Base-by-base conservation (phyloP, 2,329 filamentous ascomycete species). In the Nemania diffusa region DNA sequence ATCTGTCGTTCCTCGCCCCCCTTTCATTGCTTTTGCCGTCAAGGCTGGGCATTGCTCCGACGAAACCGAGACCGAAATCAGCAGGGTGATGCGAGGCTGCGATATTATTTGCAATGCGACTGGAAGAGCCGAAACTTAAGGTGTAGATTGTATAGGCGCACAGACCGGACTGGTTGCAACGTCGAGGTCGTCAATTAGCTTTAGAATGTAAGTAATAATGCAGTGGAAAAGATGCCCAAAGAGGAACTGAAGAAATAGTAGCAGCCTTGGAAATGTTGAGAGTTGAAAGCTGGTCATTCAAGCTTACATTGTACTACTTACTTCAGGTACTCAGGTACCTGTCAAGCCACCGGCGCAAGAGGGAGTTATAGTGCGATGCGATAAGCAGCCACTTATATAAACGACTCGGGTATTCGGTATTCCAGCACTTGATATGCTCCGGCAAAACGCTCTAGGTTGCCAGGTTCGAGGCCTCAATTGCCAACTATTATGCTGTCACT, bases 1-100 rank as follows among this genome's bases (percentile, higher is more conserved):
- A 15, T 13, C 22, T 53, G 59, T 46, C 56, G n/a, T 26, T 17
- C 26, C 22, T 52, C 27, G 51, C 42, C 34, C 26, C 32, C 40
- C 56, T 51, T 17, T 24, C 56, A 27, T 27, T 32, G n/a, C n/a
- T 46, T 62, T 29, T 58, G 15, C 26, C 26, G 32, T 50, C 64
- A 26, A 67, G 55, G 2, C 62, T 57, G 40, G 67, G 69, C 67
- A 66, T 69, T 56, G 58, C 52, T 22, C 44, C 9, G 46, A 57
- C 7, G 26, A 27, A 37, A 26, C 11, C 34, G 24, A 44, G 13
- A 56, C 32, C 29, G 27, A 24, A 37, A 37, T n/a, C 4, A 17
- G 20, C 26, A 17, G 27, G 8, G 13, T 32, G 15, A 34, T 53
- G 24, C 5, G 51, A 34, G 27, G 5, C 9, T 22, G 51, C 27